phyloP scores from a whole-genome alignment of 2,329 filamentous ascomycete genomes.

The Dendrostoma leiphaemia region DNA sequence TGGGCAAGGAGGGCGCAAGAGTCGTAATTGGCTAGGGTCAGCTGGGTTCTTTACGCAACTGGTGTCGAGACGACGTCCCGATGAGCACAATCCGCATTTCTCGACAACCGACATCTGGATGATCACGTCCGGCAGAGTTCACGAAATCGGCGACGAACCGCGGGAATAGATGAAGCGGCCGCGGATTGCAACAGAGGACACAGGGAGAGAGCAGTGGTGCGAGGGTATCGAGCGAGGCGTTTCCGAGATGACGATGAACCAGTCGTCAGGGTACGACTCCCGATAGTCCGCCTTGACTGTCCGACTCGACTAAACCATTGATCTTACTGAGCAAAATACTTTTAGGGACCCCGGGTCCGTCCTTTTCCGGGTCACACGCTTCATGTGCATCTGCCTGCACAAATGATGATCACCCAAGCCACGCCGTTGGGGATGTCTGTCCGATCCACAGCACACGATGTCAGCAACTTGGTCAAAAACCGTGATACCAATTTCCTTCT shows the following conservation, averaged over 20 bases:
- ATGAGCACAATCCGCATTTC: not conserved
- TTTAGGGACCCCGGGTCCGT: no score
- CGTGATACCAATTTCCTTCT: not conserved
- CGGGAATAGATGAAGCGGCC: not conserved
- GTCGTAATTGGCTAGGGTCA: constrained; percentile 64
- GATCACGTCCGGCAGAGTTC: not conserved
- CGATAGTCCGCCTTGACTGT: not conserved
- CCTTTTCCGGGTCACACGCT: not conserved
- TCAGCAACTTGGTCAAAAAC: not conserved
- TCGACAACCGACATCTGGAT: not conserved
- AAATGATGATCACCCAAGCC: not conserved
- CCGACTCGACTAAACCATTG: not conserved
- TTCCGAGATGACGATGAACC: not conserved
- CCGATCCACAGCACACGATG: not conserved
- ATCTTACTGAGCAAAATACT: not conserved
- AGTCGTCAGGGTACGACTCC: not conserved
- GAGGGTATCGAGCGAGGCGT: no score
- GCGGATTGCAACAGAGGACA: no score
- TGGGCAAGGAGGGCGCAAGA: constrained; percentile 92
- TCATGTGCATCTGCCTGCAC: not conserved
- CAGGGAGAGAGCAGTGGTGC: not conserved
- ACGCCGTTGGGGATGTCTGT: not conserved
- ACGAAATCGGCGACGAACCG: not conserved
- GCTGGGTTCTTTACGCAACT: constrained; percentile 2
- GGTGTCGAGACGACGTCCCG: not conserved